Conservation (phyloP, 257 asterid genomes). For the Plantago major region DNA sequence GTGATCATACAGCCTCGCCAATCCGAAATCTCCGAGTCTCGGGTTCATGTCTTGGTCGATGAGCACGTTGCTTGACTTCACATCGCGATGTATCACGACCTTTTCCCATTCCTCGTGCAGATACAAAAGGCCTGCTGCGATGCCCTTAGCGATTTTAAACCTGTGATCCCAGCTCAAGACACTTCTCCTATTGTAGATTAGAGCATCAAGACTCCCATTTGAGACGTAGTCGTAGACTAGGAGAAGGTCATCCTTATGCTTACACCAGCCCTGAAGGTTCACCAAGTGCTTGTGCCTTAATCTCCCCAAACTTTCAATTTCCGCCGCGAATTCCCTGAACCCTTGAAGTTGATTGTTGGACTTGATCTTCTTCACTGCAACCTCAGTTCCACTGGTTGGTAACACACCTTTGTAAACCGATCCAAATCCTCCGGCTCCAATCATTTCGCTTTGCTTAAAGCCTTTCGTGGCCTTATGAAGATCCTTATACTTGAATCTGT, state of each 20-base stretch:
- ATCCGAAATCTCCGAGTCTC: slow-evolving; percentile 70
- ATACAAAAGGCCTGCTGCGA: slow-evolving; percentile 62
- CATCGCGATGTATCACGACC: slow-evolving; percentile 73
- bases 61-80: slow-evolving; percentile 67
- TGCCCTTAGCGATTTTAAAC: slow-evolving; percentile 53
- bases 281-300: slow-evolving; percentile 69
- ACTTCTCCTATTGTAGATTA: slow-evolving; percentile 30
- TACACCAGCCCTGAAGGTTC: slow-evolving; percentile 86
- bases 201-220: slow-evolving; percentile 66
- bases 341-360: slow-evolving; percentile 53
- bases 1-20: slow-evolving; percentile 60
- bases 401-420: slow-evolving; percentile 59
- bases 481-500: slow-evolving; percentile 49
- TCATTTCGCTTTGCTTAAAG: slow-evolving; percentile 43
- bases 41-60: slow-evolving; percentile 62
- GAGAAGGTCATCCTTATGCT: slow-evolving; percentile 54
- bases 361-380: slow-evolving; percentile 64
- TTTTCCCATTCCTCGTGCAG: slow-evolving; percentile 84
- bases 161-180: slow-evolving; percentile 62
- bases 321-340: slow-evolving; percentile 74
- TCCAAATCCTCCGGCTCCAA: slow-evolving; percentile 75
- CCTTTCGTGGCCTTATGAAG: slow-evolving; percentile 62
- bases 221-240: slow-evolving; percentile 61
- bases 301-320: slow-evolving; percentile 69
- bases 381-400: slow-evolving; percentile 37